Conservation (phyloP, 2,329 filamentous ascomycete genomes). For the Tolypocladium tropicale region DNA sequence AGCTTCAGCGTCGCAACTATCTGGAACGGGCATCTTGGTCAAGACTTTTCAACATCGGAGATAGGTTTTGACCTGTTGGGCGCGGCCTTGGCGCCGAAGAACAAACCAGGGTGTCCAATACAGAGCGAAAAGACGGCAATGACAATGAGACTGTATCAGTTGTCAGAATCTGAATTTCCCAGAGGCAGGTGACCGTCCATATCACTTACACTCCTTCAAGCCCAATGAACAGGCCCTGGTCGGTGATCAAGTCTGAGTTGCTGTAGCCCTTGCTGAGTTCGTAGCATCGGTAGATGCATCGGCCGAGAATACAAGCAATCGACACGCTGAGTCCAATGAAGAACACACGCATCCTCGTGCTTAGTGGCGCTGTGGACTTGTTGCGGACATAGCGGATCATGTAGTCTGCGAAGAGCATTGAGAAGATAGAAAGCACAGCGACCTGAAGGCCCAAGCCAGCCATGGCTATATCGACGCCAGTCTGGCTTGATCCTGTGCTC, state of each 20-base stretch:
- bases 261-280: conserved; percentile 54
- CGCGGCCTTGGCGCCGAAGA: neutral
- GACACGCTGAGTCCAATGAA: conserved; percentile 39
- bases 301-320: conserved; percentile 48
- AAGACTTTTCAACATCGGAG: neutral
- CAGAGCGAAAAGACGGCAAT: conserved; percentile 24
- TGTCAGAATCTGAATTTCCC: conserved; percentile 3
- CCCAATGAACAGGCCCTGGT: conserved; percentile 41
- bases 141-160: conserved; percentile 18
- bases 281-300: conserved; percentile 53
- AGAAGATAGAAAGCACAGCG: conserved; percentile 42
- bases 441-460: conserved; percentile 51
- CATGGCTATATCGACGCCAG: conserved; percentile 25
- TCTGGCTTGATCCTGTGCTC: conserved; percentile 32
- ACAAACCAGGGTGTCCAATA: conserved; percentile 25
- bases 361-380: conserved; percentile 8
- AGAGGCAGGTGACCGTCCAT: fast-evolving
- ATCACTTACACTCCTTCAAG: conserved; percentile 37
- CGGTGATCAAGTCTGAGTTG: conserved; percentile 37
- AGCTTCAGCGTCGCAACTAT: neutral
- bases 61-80: neutral
- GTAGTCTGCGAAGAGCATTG: conserved; percentile 35
- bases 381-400: conserved; percentile 27
- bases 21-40: neutral
- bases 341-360: conserved; percentile 28